Evolutionary conservation across 495 filamentous ascomycete genomes (phyloP).

Genomic region (Neurospora sp.): DNA sequence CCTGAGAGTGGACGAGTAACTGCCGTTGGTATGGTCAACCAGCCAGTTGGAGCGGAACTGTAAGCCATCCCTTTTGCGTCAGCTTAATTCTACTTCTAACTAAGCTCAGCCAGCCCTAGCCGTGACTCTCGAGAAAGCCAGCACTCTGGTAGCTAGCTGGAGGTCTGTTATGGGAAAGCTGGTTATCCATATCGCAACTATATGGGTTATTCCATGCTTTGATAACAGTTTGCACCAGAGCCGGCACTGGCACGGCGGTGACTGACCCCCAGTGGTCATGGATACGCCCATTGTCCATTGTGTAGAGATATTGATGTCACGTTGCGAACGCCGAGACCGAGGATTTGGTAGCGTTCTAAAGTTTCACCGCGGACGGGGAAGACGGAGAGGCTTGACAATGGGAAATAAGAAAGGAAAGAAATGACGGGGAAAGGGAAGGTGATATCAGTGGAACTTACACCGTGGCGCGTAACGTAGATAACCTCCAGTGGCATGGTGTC

Average conservation of each 20-base stretch:
- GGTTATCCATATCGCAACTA: background rate
- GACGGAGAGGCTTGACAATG: background rate
- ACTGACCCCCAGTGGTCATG: background rate
- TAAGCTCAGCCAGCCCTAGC: background rate
- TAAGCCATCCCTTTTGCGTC: background rate
- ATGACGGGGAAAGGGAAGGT: background rate
- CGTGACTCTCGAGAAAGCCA: background rate
- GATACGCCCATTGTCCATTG: background rate
- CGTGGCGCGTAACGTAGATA: constrained; percentile 80
- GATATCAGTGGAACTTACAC: constrained; percentile 45
- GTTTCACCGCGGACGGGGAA: background rate
- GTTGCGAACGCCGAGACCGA: background rate
- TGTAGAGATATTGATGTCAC: background rate
- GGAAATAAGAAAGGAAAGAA: background rate
- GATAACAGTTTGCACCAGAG: background rate
- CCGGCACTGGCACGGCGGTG: background rate
- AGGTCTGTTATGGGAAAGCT: background rate
- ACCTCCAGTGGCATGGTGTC: constrained; percentile 48
- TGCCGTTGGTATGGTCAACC: constrained; percentile 67
- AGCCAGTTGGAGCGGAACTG: constrained; percentile 87
- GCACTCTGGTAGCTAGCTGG: background rate
- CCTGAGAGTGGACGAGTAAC: constrained; percentile 54
- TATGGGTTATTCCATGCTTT: background rate
- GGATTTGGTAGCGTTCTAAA: background rate
- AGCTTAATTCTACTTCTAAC: background rate